Evolutionary conservation across 768 basidiomycete genomes (phyloP).

Genomic region (Amyloporia xantha): DNA sequence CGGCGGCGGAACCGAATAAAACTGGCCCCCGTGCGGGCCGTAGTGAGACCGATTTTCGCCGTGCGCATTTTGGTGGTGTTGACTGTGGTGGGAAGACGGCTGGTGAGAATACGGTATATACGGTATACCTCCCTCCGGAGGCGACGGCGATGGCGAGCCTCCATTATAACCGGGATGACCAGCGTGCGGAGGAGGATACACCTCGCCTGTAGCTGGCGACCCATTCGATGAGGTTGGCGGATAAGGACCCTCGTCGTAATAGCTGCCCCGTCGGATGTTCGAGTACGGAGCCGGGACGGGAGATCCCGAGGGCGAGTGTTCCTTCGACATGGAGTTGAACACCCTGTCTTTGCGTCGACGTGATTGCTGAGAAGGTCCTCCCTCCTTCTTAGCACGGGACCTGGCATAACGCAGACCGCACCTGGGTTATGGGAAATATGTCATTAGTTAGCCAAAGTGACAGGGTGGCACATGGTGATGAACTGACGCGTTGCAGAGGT

Average conservation of each 20-base stretch:
- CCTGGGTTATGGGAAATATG: constrained; percentile 30
- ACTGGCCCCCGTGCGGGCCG: constrained; percentile 9
- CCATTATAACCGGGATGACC: constrained; percentile 32
- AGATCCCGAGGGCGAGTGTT: constrained; percentile 22
- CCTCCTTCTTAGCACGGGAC: constrained; percentile 85
- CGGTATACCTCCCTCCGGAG: constrained; percentile 42
- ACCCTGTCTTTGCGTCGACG: constrained; percentile 63
- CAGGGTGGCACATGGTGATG: constrained; percentile 13
- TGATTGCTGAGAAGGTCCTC: constrained; percentile 40
- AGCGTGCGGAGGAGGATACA: constrained; percentile 34
- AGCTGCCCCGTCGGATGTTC: constrained; percentile 38
- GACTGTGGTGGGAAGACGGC: constrained; percentile 19
- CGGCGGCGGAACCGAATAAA: constrained; percentile 18
- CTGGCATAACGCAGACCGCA: constrained; percentile 85
- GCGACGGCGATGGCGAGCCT: constrained; percentile 61
- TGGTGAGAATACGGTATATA: constrained; percentile 51
- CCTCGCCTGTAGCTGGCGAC: constrained; percentile 52
- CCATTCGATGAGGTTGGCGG: constrained; percentile 39
- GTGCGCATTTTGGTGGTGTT: constrained; percentile 22
- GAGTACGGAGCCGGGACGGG: constrained; percentile 40
- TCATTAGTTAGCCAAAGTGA: constrained; percentile 10
- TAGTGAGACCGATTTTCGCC: constrained; percentile 10
- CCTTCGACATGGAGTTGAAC: constrained; percentile 22
- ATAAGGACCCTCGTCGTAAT: constrained; percentile 42
- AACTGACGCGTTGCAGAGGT: constrained; percentile 86